Conservation (phyloP, 192 early-diverging fungal species). For the Backusella mclennaniae region DNA sequence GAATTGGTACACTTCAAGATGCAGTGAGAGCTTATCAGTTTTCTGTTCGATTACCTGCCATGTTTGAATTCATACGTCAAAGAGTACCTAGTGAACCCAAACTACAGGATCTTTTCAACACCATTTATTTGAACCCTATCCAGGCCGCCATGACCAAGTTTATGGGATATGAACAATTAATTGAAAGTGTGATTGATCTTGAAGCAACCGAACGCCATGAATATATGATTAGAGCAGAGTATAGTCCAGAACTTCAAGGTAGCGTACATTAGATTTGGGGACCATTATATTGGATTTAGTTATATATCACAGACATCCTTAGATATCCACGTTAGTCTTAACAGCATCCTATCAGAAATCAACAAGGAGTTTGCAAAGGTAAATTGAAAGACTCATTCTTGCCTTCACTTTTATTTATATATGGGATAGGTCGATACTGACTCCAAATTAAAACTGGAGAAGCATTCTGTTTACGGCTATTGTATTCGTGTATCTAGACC, state of each 20-base stretch:
- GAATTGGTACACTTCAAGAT: constrained; percentile 80
- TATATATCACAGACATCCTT: neutral
- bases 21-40: constrained; percentile 91
- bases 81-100: constrained; percentile 19
- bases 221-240: constrained; percentile 84
- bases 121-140: constrained; percentile 51
- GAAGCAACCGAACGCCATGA: constrained; percentile 83
- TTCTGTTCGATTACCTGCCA: constrained; percentile 62
- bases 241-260: constrained; percentile 74
- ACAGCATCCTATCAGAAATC: constrained; percentile 51
- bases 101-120: constrained; percentile 50
- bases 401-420: neutral
- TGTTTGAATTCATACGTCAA: constrained; percentile 57
- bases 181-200: constrained; percentile 90
- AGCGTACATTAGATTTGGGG: neutral
- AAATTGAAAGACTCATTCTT: neutral
- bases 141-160: constrained; percentile 54
- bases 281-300: too few species aligned
- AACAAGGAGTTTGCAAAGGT: constrained; percentile 61
- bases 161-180: constrained; percentile 70
- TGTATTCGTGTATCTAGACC: constrained; percentile 73
- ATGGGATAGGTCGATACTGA: constrained; percentile 52
- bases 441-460: constrained; percentile 89
- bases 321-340: constrained; percentile 53
- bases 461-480: constrained; percentile 78